Percentiles rank a stretch among this genome's conserved stretches.
These are phyloP conservation scores for Cryptococcus deneoformans DNA, from an alignment of 1,284 basidiomycete species.

Conservation along the genomic window DNA sequence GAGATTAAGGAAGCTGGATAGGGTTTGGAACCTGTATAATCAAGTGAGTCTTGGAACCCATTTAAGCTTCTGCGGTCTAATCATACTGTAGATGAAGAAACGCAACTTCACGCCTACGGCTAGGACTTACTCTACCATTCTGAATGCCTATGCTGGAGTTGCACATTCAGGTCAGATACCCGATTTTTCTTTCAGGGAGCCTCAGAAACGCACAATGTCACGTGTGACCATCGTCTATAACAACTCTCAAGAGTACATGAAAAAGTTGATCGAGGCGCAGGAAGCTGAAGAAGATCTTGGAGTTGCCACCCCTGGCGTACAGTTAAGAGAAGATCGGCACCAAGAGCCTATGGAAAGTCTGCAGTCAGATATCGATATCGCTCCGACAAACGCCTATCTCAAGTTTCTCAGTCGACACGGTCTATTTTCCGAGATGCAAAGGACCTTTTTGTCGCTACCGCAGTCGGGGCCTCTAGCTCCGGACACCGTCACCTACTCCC, in stretches of 20 bases:
- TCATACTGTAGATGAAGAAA: slow-evolving; percentile 45
- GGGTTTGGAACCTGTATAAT: slow-evolving; percentile 43
- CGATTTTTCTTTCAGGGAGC: slow-evolving; percentile 9
- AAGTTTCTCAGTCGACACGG: slow-evolving; percentile 37
- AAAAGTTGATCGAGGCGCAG: neutral
- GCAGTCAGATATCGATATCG: slow-evolving; percentile 20
- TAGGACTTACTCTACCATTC: slow-evolving; percentile 42
- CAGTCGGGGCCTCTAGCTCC: slow-evolving; percentile 30
- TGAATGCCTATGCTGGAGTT: slow-evolving; percentile 41
- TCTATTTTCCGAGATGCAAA: slow-evolving; percentile 40
- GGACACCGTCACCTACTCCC: slow-evolving; percentile 39
- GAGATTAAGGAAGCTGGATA: slow-evolving; percentile 29
- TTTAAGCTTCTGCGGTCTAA: neutral
- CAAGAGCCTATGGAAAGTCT: neutral
- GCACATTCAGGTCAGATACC: slow-evolving; percentile 14
- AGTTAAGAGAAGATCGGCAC: neutral
- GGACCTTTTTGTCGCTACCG: slow-evolving; percentile 36
- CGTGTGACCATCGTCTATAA: slow-evolving; percentile 39
- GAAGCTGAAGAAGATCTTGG: neutral
- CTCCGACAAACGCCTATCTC: slow-evolving; percentile 46
- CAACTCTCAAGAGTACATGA: slow-evolving; percentile 34
- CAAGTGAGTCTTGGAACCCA: slow-evolving; percentile 26
- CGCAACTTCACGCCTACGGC: slow-evolving; percentile 37
- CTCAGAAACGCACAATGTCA: slow-evolving; percentile 28
- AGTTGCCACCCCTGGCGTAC: neutral